phyloP scores from a whole-genome alignment of 768 basidiomycete genomes.

The Chalciporus pseudorubinellus region DNA sequence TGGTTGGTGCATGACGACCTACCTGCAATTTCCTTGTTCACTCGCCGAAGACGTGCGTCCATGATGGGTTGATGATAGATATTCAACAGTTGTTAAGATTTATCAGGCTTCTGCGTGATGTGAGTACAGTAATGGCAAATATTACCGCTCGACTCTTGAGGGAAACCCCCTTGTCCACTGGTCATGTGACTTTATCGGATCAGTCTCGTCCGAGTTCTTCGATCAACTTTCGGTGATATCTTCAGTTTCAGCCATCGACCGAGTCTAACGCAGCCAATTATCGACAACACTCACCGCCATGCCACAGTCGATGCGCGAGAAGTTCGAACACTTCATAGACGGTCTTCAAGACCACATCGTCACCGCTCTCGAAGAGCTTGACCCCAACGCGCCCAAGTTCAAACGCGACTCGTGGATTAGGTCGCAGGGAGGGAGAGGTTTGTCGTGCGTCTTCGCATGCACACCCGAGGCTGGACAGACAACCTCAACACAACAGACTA shows the following conservation, averaged over 20 bases:
- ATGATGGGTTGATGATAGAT: conserved; percentile 36
- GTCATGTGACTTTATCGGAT: conserved; percentile 27
- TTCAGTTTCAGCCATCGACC: too few species aligned
- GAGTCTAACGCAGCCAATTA: background rate
- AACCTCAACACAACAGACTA: conserved; percentile 40
- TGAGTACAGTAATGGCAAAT: background rate
- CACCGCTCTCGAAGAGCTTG: conserved; percentile 70
- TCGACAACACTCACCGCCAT: conserved; percentile 3
- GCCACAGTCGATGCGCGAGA: conserved; percentile 60
- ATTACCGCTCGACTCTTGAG: background rate
- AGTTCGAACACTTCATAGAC: conserved; percentile 74
- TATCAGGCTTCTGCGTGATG: background rate
- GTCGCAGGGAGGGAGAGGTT: conserved; percentile 64
- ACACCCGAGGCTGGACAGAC: conserved; percentile 31
- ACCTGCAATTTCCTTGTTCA: conserved; percentile 94
- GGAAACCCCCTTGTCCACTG: background rate
- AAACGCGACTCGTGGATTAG: conserved; percentile 80
- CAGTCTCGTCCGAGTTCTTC: background rate
- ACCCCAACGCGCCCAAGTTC: conserved; percentile 68
- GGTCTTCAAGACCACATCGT: conserved; percentile 81
- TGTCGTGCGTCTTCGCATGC: conserved; percentile 77
- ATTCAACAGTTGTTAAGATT: background rate
- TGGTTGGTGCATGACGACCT: conserved; percentile 13
- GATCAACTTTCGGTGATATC: too few species aligned
- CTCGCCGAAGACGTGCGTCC: conserved; percentile 86